Conservation (phyloP, 768 basidiomycete species). For the Collybia nuda region DNA sequence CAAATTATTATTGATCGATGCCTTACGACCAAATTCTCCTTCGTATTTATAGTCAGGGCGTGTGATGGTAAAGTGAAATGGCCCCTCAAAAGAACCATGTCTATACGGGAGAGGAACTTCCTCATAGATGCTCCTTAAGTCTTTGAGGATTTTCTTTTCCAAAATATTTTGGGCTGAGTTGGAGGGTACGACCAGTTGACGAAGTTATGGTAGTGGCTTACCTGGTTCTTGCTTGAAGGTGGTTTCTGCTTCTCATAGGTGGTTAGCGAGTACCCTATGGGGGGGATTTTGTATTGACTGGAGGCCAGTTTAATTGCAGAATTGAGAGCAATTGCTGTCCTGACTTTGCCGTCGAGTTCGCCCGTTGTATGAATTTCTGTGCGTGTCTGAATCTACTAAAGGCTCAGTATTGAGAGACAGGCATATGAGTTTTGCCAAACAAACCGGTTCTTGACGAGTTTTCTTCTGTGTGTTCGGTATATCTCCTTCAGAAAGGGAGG, state of each 20-base stretch:
- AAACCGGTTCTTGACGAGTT: too few species aligned
- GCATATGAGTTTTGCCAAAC: too few species aligned
- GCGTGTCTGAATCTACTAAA: too few species aligned
- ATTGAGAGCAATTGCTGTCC: neutral
- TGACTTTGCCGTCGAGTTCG: neutral
- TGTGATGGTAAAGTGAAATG: conserved; percentile 13
- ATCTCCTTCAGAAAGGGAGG: too few species aligned
- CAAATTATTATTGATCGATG: neutral
- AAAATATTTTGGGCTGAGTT: neutral
- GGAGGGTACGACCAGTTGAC: neutral
- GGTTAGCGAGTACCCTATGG: neutral
- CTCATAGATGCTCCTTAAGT: neutral
- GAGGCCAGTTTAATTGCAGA: neutral
- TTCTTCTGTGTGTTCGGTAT: too few species aligned
- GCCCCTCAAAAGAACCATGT: neutral
- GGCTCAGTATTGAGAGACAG: too few species aligned
- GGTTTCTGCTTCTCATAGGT: neutral
- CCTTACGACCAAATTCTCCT: neutral
- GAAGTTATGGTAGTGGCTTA: neutral
- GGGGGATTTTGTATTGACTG: neutral
- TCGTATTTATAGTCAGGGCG: conserved; percentile 9
- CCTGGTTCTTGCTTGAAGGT: neutral
- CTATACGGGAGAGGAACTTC: neutral
- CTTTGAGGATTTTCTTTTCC: neutral
- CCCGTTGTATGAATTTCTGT: neutral